phyloP scores from a whole-genome alignment of 2,329 filamentous ascomycete genomes.

The Paecilomyces niveus region DNA sequence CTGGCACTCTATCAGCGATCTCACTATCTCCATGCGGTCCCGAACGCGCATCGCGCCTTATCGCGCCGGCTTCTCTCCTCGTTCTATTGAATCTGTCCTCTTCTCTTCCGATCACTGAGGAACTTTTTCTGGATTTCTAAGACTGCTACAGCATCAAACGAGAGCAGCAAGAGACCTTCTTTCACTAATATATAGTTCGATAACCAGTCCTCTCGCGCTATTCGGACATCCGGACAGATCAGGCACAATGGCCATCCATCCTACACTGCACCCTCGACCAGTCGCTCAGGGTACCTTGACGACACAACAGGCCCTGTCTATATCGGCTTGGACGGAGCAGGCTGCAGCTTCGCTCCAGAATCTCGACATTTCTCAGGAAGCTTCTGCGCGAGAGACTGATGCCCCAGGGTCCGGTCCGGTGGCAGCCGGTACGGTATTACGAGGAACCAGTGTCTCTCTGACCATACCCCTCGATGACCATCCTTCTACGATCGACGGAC shows the following conservation, averaged over 20 bases:
- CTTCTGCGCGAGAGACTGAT: conserved; percentile 6
- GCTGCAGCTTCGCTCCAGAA: conserved; percentile 31
- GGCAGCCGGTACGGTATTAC: conserved; percentile 36
- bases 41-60: neutral
- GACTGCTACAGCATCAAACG: neutral
- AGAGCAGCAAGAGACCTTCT: conserved; percentile 1
- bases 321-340: conserved; percentile 59
- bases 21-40: neutral
- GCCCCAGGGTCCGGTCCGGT: conserved; percentile 51
- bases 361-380: conserved; percentile 24
- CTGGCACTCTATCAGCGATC: neutral
- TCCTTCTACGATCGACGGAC: conserved; percentile 19
- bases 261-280: conserved; percentile 21
- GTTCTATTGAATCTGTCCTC: neutral
- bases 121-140: neutral
- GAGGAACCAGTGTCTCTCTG: conserved; percentile 56
- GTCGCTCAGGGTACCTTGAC: conserved; percentile 20
- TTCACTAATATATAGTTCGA: neutral
- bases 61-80: neutral
- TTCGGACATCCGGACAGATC: neutral
- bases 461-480: conserved; percentile 68
- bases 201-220: neutral
- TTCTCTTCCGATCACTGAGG: neutral
- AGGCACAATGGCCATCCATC: conserved; percentile 37
- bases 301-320: conserved; percentile 45